Conservation (phyloP, 1,284 basidiomycete genomes). For the Microbotryomycetes sp. region DNA sequence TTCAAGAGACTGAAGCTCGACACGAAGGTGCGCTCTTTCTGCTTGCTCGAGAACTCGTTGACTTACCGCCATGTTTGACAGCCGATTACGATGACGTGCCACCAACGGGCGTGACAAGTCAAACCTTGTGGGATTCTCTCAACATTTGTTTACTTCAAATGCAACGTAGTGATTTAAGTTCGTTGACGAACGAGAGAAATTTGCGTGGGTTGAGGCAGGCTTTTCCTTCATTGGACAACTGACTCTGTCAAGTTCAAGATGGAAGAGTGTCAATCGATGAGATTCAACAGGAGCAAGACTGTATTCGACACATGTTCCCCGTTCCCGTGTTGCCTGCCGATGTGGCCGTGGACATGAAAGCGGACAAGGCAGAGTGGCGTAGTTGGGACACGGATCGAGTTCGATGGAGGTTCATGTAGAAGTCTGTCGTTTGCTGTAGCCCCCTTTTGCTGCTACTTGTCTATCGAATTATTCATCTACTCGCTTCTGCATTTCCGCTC, state of each 20-base stretch:
- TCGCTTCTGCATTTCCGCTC: too few relatives aligned
- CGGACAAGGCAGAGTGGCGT: too few relatives aligned
- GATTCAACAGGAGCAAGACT: too few relatives aligned
- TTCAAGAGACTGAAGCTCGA: constrained; percentile 60
- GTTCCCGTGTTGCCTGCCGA: neutral
- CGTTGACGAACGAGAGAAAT: constrained; percentile 13
- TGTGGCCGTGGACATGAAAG: neutral
- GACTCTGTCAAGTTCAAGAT: neutral
- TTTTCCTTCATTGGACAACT: neutral
- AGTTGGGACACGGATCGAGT: too few relatives aligned
- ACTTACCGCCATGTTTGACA: constrained; percentile 13
- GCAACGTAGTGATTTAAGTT: constrained; percentile 25
- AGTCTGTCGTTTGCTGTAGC: too few relatives aligned
- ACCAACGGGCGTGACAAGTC: constrained; percentile 62
- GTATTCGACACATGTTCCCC: too few relatives aligned
- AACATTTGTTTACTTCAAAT: constrained; percentile 29
- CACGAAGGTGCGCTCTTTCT: constrained; percentile 36
- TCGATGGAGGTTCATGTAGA: too few relatives aligned
- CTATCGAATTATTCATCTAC: too few relatives aligned
- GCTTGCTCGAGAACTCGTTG: neutral
- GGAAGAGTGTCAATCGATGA: neutral
- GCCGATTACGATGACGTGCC: constrained; percentile 38
- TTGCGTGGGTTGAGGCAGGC: constrained; percentile 11
- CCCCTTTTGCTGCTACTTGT: too few relatives aligned
- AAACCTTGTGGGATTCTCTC: constrained; percentile 74